phyloP scores from a whole-genome alignment of 2,329 filamentous ascomycete genomes.

The Neodidymelliopsis sp. region DNA sequence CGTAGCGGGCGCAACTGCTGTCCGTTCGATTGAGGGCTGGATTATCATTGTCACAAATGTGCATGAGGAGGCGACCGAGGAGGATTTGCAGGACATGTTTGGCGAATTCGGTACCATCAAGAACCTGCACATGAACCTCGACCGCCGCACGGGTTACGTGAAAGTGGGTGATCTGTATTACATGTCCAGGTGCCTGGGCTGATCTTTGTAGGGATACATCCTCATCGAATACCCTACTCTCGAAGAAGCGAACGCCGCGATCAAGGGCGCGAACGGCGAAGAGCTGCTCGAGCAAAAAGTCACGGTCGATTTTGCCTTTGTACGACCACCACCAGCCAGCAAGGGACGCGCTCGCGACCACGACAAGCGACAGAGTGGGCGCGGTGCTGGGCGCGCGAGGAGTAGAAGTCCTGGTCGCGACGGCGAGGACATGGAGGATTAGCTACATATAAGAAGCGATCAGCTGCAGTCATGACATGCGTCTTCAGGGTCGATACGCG shows the following conservation, averaged over 20 bases:
- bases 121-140: conserved; percentile 84
- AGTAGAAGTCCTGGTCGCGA: conserved; percentile 55
- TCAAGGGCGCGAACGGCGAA: conserved; percentile 77
- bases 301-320: conserved; percentile 84
- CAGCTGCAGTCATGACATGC: neutral
- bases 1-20: conserved; percentile 75
- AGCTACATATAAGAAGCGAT: neutral
- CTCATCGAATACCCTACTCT: conserved; percentile 84
- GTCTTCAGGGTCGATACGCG: too few species aligned
- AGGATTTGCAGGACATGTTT: conserved; percentile 81
- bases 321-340: conserved; percentile 71
- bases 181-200: neutral
- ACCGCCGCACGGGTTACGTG: conserved; percentile 83
- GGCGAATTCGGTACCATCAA: conserved; percentile 87
- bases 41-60: conserved; percentile 87
- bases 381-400: conserved; percentile 46
- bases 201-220: conserved; percentile 72
- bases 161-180: conserved; percentile 65
- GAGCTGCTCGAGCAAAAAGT: conserved; percentile 84
- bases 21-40: conserved; percentile 89
- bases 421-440: conserved; percentile 45
- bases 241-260: conserved; percentile 80
- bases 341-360: conserved; percentile 54
- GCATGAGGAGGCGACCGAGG: conserved; percentile 86
- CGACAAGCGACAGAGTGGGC: conserved; percentile 42